Conservation (phyloP, 2,329 filamentous ascomycete genomes). For the Beauveria bassiana region DNA sequence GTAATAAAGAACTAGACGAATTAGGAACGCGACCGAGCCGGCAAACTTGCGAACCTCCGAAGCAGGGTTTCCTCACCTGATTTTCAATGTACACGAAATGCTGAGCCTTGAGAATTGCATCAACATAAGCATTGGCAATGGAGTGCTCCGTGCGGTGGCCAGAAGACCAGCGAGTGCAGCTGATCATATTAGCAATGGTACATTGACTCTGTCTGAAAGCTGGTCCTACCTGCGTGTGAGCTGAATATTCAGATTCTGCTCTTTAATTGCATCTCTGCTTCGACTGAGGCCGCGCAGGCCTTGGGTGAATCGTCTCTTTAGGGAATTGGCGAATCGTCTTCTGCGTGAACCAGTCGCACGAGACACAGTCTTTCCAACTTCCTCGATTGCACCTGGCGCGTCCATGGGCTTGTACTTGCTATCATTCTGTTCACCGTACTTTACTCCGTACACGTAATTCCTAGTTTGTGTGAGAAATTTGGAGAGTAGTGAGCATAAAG, state of each 20-base stretch:
- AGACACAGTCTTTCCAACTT: background rate
- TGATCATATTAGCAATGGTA: constrained; percentile 16
- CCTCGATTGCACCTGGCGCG: background rate
- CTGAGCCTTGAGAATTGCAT: constrained; percentile 58
- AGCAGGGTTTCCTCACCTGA: constrained; percentile 32
- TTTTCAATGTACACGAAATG: constrained; percentile 79
- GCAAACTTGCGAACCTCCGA: background rate
- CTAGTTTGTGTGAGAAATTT: constrained; percentile 21
- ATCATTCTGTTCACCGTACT: constrained; percentile 50
- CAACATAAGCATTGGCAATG: constrained; percentile 77
- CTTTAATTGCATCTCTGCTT: constrained; percentile 22
- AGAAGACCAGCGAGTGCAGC: constrained; percentile 43
- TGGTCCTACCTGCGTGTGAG: constrained; percentile 38
- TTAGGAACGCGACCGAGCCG: background rate
- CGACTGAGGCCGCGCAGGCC: constrained; percentile 32
- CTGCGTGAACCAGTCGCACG: constrained; percentile 36
- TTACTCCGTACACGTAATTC: constrained; percentile 81
- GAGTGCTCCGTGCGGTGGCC: constrained; percentile 58
- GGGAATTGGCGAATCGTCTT: constrained; percentile 33
- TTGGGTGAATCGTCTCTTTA: constrained; percentile 34
- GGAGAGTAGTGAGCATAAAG: constrained; percentile 5
- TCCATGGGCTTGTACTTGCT: constrained; percentile 16
- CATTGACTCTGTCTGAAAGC: too few species aligned
- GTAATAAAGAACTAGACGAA: constrained; percentile 71
- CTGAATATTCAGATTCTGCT: constrained; percentile 36